Conservation (phyloP, 768 basidiomycete species). For the Russula dissimulans region DNA sequence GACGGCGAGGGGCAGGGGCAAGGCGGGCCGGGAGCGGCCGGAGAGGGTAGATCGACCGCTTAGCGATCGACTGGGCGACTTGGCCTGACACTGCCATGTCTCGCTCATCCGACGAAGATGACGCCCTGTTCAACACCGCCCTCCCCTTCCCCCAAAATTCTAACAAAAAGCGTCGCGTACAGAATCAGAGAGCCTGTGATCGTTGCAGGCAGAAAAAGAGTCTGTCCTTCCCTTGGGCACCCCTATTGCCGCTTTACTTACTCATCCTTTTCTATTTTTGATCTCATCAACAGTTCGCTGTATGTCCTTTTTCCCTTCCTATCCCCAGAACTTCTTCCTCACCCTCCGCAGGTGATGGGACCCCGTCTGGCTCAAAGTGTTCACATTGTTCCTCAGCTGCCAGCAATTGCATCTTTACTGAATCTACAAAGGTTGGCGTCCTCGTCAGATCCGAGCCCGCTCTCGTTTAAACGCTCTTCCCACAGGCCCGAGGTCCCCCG, state of each 20-base stretch:
- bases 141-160: not conserved
- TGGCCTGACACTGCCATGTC: conserved; percentile 4
- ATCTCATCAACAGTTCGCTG: conserved; percentile 10
- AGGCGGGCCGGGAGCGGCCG: too few relatives aligned
- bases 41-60: too few relatives aligned
- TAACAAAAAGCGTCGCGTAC: conserved; percentile 15
- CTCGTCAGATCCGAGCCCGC: too few relatives aligned
- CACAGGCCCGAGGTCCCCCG: conserved; percentile 16
- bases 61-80: too few relatives aligned
- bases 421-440: conserved; percentile 12
- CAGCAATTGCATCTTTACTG: conserved; percentile 14
- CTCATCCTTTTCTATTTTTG: not conserved
- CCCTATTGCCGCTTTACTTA: not conserved
- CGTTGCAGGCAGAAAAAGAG: conserved; percentile 20
- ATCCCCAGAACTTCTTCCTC: not conserved
- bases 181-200: conserved; percentile 19
- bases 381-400: conserved; percentile 7
- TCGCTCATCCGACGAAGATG: conserved; percentile 13
- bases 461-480: not conserved
- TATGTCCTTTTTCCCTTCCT: not conserved
- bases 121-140: too few relatives aligned
- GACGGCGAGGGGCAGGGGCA: too few relatives aligned
- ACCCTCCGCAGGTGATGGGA: conserved; percentile 9
- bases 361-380: conserved; percentile 4
- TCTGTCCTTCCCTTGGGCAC: not conserved